Conservation (phyloP, 306 rosid genomes). For the Alnus rubra region DNA sequence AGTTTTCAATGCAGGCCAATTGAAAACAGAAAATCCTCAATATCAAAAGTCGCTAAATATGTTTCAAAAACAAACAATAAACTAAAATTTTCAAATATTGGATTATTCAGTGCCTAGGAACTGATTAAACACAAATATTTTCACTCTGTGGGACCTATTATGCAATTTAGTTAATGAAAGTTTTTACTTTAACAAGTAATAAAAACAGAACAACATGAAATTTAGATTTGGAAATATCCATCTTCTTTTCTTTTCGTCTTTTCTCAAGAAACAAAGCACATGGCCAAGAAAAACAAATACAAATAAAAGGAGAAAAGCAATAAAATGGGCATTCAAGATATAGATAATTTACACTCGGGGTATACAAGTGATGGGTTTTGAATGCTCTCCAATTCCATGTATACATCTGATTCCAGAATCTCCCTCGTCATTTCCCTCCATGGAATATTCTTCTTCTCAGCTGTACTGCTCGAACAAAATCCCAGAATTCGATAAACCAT, state of each 20-base stretch:
- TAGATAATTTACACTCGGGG: constrained; percentile 55
- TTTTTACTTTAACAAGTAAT: no score
- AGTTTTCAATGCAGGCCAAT: not conserved
- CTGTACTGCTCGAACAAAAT: constrained; percentile 52
- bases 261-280: not conserved
- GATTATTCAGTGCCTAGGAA: not conserved
- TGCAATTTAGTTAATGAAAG: no score
- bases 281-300: not conserved
- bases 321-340: constrained; percentile 4
- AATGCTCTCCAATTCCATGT: constrained; percentile 54
- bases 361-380: constrained; percentile 50
- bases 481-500: constrained; percentile 15
- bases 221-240: not conserved
- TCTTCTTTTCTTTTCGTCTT: not conserved
- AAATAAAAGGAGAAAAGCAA: not conserved
- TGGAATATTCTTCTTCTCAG: constrained; percentile 69
- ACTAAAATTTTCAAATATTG: not conserved
- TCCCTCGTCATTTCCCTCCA: constrained; percentile 58
- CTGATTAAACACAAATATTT: no score
- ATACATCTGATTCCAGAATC: constrained; percentile 60
- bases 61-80: not conserved
- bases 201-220: not conserved
- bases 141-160: not conserved
- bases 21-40: not conserved
- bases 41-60: not conserved